Base-by-base conservation (phyloP, 2,329 filamentous ascomycete genomes). In the Fusarium nurragi region DNA sequence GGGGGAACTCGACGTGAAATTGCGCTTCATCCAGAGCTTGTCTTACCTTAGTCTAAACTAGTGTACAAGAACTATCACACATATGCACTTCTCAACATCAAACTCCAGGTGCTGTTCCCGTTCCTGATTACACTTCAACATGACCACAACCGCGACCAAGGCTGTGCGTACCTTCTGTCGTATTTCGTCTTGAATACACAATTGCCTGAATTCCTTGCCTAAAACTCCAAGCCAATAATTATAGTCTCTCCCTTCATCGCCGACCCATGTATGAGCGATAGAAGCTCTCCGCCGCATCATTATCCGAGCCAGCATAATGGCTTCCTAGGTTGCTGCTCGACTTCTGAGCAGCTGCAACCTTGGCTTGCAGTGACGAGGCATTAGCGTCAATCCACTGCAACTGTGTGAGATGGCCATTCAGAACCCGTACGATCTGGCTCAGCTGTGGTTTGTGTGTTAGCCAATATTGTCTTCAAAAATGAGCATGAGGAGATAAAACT, bases 381-480 rank as follows among this genome's bases (percentile, higher is more conserved):
- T 94, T 94, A 66, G 89, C 87, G 74, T 98, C 94, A 76, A 99
- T 98, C 81, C 91, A 91, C 78, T 97, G 94, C 60, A 99, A 84
- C 77, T 97, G 94, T 32, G 89, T 88, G 34, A 99, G 87, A 77
- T 99, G 95, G 22, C 90, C 89, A 77, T 99, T 99, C 69, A 99
- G 89, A 46, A 98, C 93, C 64, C 93, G 90, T 50, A 98, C 94
- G 73, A 99, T 97, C 78, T 97, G 93, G 69, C 93, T 94, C 74
- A 98, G 84, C 90, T 97, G 75, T 41, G 16, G 55, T 60, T 60
- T 45, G 48, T 48, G 39, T 55, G 71, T 75, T 72, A 76, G 69
- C 48, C 38, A n/a, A 44, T 19, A 26, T 73, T 68, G 32, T 44
- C 32, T 23, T 40, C 21, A 22, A 9, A 16, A 23, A 14, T 22